Evolutionary conservation across 306 rosid species (phyloP), one percentile per base, ranked within the genome.

Genomic region (Prunus mongolica): DNA sequence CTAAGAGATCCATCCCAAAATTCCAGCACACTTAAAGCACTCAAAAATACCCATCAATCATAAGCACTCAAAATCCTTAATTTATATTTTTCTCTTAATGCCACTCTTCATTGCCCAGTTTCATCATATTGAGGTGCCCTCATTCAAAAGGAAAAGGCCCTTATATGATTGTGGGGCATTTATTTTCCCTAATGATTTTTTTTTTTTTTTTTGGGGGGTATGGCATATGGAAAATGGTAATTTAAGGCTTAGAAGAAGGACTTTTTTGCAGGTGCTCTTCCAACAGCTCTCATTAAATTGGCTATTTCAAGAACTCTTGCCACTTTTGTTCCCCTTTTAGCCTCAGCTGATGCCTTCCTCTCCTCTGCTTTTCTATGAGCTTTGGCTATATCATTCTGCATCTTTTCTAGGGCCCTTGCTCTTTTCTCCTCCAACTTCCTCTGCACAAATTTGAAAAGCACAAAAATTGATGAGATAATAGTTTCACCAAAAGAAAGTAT

Each of bases 341-440:
- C 93, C 85, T 92, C 97, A 0, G 97, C 91, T 32, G 99, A 92
- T 30, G 99, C 99, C 73, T 82, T 95, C 69, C 79, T 95, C 77
- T 95, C 99, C 85, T 90, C 99, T 55, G 97, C 87, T 82, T 92
- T 90, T 80, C 97, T 87, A 25, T 34, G 86, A 47, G 97, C 96
- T 84, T 89, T 95, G 52, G 99, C 99, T 22, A 92, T 79, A 14
- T 87, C 80, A 67, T 95, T 95, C 71, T 95, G 87, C 91, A 89
- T 95, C 87, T 95, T 92, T 77, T 95, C 99, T 55, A 89, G 4
- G 3, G 99, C 97, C 85, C 69, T 92, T 76, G 90, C 99, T 74
- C 93, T 92, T 78, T 87, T 92, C 87, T 91, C 97, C 81, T 95
- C 99, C 82, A 95, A 78, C 81, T 87, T 95, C 77, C 99, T 95